These are phyloP conservation scores for Circinella minor DNA, from an alignment of 371 early-diverging fungal genomes.

Conservation along the genomic window DNA sequence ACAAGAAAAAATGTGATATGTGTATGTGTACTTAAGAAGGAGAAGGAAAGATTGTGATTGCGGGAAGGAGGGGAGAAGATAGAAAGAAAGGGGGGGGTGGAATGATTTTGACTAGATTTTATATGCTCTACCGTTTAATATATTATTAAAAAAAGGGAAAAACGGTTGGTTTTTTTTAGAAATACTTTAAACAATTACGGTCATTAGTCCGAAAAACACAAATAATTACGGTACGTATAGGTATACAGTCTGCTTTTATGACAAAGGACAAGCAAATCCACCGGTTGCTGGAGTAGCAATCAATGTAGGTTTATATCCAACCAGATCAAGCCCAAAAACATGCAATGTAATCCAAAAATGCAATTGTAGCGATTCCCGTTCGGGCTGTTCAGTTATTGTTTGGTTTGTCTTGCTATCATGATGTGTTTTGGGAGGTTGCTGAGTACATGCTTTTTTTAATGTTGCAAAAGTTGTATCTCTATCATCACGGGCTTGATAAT, in stretches of 20 bases:
- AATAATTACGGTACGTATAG: too few relatives aligned
- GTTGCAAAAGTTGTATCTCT: constrained; percentile 45
- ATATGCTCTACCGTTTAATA: too few relatives aligned
- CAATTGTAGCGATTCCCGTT: constrained; percentile 37
- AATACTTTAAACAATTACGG: not conserved
- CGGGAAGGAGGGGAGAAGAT: too few relatives aligned
- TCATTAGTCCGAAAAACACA: too few relatives aligned
- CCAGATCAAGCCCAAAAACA: constrained; percentile 41
- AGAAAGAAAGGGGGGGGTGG: too few relatives aligned
- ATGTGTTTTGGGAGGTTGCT: constrained; percentile 20
- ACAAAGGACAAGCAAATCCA: constrained; percentile 47
- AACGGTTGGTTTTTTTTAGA: not conserved
- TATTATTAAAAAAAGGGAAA: not conserved
- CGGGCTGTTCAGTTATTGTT: constrained; percentile 23
- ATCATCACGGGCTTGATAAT: constrained; percentile 48
- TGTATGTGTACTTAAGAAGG: too few relatives aligned
- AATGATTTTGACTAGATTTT: too few relatives aligned
- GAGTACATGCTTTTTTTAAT: constrained; percentile 37
- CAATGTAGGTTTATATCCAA: constrained; percentile 48
- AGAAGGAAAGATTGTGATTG: too few relatives aligned
- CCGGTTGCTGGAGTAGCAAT: constrained; percentile 48
- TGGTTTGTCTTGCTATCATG: constrained; percentile 19
- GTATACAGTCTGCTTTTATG: not conserved
- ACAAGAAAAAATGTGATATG: too few relatives aligned
- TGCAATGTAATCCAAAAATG: constrained; percentile 52